Percentiles rank a stretch among this genome's conserved stretches.
Conservation (phyloP, 2,329 filamentous ascomycete species). For the Trichoderma sp. region DNA sequence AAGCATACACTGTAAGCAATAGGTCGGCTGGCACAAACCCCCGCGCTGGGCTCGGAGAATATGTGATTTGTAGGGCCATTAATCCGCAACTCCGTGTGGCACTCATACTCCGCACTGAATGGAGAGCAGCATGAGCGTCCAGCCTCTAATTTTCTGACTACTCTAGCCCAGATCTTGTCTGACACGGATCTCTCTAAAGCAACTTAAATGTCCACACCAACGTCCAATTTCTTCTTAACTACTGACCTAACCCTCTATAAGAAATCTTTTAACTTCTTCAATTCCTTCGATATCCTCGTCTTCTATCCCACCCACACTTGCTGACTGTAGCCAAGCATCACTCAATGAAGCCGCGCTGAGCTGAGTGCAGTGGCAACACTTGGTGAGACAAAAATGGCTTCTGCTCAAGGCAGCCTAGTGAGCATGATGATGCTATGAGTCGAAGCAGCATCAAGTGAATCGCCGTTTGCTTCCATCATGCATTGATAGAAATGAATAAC, state of each 20-base stretch:
- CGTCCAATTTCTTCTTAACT: background rate
- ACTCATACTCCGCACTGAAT: background rate
- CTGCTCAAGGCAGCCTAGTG: background rate
- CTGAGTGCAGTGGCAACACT: background rate
- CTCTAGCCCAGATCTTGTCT: background rate
- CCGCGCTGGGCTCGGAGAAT: background rate
- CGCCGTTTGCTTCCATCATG: background rate
- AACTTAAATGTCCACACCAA: background rate
- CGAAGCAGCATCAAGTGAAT: background rate
- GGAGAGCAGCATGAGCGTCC: background rate
- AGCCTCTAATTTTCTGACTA: background rate
- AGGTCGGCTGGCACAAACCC: background rate
- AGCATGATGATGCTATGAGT: background rate
- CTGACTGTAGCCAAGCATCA: background rate
- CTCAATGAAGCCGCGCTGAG: fast-evolving
- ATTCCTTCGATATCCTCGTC: background rate
- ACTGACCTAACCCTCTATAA: background rate
- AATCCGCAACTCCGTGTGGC: background rate
- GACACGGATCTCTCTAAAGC: background rate
- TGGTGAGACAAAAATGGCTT: background rate
- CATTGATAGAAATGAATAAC: background rate
- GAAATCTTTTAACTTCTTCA: background rate
- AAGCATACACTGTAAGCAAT: background rate
- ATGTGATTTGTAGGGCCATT: background rate
- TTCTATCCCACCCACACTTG: background rate